Conservation (phyloP, 352 stramenopile species). For the Globisporangium emineosum region DNA sequence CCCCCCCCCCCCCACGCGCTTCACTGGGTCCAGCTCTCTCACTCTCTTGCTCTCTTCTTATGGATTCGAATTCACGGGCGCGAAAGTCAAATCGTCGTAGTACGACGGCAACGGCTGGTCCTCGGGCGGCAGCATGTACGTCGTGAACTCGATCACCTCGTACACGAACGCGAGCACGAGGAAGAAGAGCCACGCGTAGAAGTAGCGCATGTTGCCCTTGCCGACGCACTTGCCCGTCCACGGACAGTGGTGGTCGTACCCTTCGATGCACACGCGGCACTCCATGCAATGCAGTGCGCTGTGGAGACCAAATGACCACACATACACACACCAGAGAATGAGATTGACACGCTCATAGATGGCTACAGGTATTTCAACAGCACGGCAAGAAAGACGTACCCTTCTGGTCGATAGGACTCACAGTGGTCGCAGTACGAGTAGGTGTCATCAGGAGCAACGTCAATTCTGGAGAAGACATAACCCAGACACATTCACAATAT, state of each 20-base stretch:
- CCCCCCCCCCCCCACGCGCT: too few relatives aligned
- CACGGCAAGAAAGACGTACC: constrained; percentile 25
- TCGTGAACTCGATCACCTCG: constrained; percentile 87
- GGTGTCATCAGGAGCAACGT: constrained; percentile 39
- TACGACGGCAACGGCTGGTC: constrained; percentile 25
- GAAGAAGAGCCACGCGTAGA: constrained; percentile 84
- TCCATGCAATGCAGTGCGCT: constrained; percentile 85
- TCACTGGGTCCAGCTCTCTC: neutral
- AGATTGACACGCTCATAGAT: neutral
- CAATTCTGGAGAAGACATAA: constrained; percentile 2
- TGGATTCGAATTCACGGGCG: constrained; percentile 8
- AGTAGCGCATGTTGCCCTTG: constrained; percentile 73
- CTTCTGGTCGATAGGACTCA: constrained; percentile 67
- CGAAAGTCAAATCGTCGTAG: constrained; percentile 16
- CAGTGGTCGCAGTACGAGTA: constrained; percentile 83
- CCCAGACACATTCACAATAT: neutral
- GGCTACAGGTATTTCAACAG: too few relatives aligned
- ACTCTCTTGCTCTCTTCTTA: constrained; percentile 7
- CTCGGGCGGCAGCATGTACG: constrained; percentile 73
- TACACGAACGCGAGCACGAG: constrained; percentile 86
- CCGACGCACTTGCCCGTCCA: constrained; percentile 92
- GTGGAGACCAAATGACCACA: constrained; percentile 1
- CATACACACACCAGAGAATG: constrained; percentile 12
- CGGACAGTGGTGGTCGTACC: constrained; percentile 92
- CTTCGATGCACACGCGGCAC: constrained; percentile 84